These are phyloP conservation scores for Lentinula detonsa DNA, from an alignment of 768 basidiomycete genomes.

Conservation along the genomic window DNA sequence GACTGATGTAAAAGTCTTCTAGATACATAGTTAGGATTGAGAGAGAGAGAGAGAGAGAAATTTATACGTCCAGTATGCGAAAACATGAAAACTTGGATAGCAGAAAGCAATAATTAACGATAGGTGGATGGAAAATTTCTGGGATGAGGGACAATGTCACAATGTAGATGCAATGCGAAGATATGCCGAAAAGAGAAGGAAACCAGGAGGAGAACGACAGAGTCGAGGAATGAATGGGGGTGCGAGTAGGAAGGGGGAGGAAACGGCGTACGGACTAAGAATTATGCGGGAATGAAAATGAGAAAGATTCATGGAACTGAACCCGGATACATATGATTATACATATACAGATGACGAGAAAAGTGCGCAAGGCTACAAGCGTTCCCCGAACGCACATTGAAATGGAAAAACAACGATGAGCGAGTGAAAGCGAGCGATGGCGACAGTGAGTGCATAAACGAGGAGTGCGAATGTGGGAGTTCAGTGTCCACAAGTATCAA, in stretches of 20 bases:
- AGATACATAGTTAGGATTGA: not conserved
- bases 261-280: not conserved
- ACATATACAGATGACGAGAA: not conserved
- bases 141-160: not conserved
- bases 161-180: slow-evolving; percentile 2
- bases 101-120: slow-evolving; percentile 6
- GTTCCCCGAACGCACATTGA: slow-evolving; percentile 3
- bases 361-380: not conserved
- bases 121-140: not conserved
- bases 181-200: not conserved
- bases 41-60: not conserved
- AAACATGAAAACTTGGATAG: slow-evolving; percentile 7
- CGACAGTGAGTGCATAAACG: not conserved
- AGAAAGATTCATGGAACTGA: not conserved
- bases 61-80: not conserved
- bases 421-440: slow-evolving; percentile 2
- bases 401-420: not conserved
- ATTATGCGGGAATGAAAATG: not conserved
- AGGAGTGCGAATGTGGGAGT: not conserved
- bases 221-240: not conserved
- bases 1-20: not conserved
- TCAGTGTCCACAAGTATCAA: not conserved
- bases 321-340: not conserved
- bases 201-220: not conserved
- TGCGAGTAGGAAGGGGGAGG: not conserved